A percentile compares a stretch with the other conserved stretches of the same genome.
Evolutionary conservation across 345 rosid genomes (phyloP).

Genomic region (Reutealis trisperma): DNA sequence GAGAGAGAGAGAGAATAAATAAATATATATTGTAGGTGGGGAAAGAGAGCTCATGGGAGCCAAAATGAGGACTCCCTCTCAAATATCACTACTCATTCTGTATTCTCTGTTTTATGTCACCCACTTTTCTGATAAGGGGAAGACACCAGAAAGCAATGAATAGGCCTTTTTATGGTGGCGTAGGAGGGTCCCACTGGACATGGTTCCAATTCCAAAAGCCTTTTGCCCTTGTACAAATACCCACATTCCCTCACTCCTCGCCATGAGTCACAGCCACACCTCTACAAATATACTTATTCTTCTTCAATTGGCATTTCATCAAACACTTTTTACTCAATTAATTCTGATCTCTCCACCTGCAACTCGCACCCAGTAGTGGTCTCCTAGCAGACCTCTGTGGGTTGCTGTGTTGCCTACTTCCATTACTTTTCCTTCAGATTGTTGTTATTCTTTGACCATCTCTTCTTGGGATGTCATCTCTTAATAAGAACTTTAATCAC

Average conservation of each 20-base stretch:
- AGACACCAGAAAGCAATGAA: conserved; percentile 28
- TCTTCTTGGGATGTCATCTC: conserved; percentile 15
- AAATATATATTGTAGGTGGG: no score
- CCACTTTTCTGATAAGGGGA: conserved; percentile 25
- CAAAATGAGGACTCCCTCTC: no score
- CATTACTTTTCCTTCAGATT: background rate
- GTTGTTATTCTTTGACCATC: background rate
- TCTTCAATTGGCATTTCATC: conserved; percentile 19
- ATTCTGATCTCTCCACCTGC: conserved; percentile 7
- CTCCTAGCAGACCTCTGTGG: conserved; percentile 46
- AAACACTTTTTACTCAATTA: background rate
- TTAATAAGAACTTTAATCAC: conserved; percentile 18
- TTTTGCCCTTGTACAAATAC: conserved; percentile 48
- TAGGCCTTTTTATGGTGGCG: conserved; percentile 43
- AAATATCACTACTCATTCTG: background rate
- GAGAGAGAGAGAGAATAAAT: no score
- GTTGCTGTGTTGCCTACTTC: conserved; percentile 31
- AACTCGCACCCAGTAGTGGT: conserved; percentile 48
- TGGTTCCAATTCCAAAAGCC: conserved; percentile 43
- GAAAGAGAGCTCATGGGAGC: background rate
- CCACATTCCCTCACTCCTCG: conserved; percentile 28
- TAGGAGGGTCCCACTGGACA: conserved; percentile 62
- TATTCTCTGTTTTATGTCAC: background rate
- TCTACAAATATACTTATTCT: background rate
- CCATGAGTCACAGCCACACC: conserved; percentile 26